Base-by-base conservation (phyloP, 2,329 filamentous ascomycete species). In the Cryphonectria japonica region DNA sequence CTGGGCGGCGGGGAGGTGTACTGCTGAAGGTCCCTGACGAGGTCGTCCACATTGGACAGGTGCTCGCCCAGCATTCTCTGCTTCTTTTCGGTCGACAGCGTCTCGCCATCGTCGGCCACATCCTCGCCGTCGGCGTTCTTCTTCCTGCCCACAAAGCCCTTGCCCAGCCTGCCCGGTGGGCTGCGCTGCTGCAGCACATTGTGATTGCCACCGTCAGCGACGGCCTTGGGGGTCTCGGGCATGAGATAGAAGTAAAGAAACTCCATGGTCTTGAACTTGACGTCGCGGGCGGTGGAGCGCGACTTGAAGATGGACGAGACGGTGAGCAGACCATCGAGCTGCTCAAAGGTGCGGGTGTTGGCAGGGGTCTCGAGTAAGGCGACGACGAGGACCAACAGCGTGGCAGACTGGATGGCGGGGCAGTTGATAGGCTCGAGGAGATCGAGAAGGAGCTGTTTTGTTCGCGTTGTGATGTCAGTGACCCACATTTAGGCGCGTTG, bases 191-290 rank as follows among this genome's bases (percentile, higher is more conserved):
- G 81, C 77, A 90, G 81, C 77, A 90, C 84, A 34, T 81, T 83
- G 67, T 73, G 73, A 71, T 82, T 34, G 29, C 29, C 37, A 6
- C 22, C 81, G 66, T 81, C 82, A 66, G 80, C 79, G 29, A 81
- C 83, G 72, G 86, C 83, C 73, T 82, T 82, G 6, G 88, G 86
- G 73, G 88, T 89, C 82, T 99, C 96, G 66, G 95, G 95, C 92
- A 98, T 97, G 76, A 99, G 91, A 81, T 98, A 99, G 82, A 98
- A 98, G 85, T 98, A 98, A 67, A 99, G 84, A 79, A 98, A 98
- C 81, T 98, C 96, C 76, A 98, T 91, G n/a, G 97, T 89, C 81
- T 97, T 96, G 78, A 97, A 88, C 84, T 97, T 98, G 75, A 98
- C 95, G 76, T 95, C 93, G 73, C 94, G 90, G 34, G 90, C 90